These are phyloP conservation scores for Fraxinus xanthoxyloides DNA, from an alignment of 305 asterid genomes.

Conservation along the genomic window DNA sequence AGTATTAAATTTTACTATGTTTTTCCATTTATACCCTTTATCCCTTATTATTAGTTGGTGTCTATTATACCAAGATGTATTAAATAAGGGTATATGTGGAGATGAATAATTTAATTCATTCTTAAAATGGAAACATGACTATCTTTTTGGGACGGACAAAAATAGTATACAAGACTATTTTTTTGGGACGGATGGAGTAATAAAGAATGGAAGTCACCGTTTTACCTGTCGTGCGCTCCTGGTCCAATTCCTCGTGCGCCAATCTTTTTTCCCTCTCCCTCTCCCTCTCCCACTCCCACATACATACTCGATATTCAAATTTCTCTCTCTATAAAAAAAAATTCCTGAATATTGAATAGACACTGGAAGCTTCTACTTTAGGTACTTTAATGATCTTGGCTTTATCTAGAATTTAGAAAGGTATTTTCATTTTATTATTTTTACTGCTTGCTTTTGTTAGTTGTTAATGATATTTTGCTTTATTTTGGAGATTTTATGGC, in stretches of 20 bases:
- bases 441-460: background rate
- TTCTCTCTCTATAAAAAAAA: constrained; percentile 12
- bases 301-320: background rate
- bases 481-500: background rate
- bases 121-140: too few species aligned
- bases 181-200: too few species aligned
- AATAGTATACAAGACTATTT: too few species aligned
- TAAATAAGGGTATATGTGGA: too few species aligned
- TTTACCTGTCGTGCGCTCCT: constrained; percentile 24
- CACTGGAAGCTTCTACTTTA: constrained; percentile 14
- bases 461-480: background rate
- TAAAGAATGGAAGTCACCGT: constrained; percentile 19
- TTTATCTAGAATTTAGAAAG: background rate
- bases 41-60: too few species aligned
- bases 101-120: too few species aligned
- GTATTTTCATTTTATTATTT: background rate
- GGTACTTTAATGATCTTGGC: background rate
- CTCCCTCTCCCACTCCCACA: too few species aligned
- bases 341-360: constrained; percentile 25
- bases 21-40: too few species aligned
- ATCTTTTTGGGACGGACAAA: too few species aligned
- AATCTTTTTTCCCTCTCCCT: background rate
- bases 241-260: constrained; percentile 19
- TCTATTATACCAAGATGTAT: too few species aligned
- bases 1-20: too few species aligned